Evolutionary conservation across 2,329 filamentous ascomycete species (phyloP), one percentile per base, ranked within the genome.

Genomic region (Fusarium tupiense): DNA sequence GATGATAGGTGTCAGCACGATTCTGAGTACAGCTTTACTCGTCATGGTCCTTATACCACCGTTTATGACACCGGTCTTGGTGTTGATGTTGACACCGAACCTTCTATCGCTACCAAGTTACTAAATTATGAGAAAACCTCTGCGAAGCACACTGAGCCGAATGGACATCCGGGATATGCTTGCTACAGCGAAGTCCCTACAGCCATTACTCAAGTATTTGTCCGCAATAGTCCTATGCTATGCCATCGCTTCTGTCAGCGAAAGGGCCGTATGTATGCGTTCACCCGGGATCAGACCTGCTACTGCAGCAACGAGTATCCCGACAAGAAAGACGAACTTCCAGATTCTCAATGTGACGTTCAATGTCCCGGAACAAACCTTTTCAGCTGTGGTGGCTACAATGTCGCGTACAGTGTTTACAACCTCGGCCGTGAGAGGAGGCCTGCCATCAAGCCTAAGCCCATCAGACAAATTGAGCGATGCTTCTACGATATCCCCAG

Each of bases 51-150:
- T 12, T 63, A 52, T n/a, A 35, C 24, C 13, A n/a, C 40, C 2
- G 52, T 40, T 6, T 69, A 58, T 20, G 35, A 56, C 10, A 64
- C 22, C 2, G 58, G 67, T 0, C 17, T 24, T 17, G 52, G 22
- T 1, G 1, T 29, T 20, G n/a, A 52, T 26, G 2, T 59, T 0
- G 9, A 24, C 5, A 37, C 16, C 5, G 1, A 1, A 8, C 26
- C 46, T 47, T 47, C 26, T 6, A 22, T 22, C 13, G 26, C 2
- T 11, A 49, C 46, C 0, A 4, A 49, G 9, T 12, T 49, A 31
- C 13, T 1, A 0, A 31, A 1, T 22, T 16, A 2, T 6, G 14
- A 12, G 20, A 16, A 11, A 49, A 52, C 22, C 8, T 8, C 40
- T 4, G 0, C 2, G 0, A 31, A 43, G 9, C 20, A 35, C 2